A percentile compares a stretch with the other conserved stretches of the same genome.
phyloP scores from a whole-genome alignment of 2,329 filamentous ascomycete genomes.

The Anisogramma anomala region DNA sequence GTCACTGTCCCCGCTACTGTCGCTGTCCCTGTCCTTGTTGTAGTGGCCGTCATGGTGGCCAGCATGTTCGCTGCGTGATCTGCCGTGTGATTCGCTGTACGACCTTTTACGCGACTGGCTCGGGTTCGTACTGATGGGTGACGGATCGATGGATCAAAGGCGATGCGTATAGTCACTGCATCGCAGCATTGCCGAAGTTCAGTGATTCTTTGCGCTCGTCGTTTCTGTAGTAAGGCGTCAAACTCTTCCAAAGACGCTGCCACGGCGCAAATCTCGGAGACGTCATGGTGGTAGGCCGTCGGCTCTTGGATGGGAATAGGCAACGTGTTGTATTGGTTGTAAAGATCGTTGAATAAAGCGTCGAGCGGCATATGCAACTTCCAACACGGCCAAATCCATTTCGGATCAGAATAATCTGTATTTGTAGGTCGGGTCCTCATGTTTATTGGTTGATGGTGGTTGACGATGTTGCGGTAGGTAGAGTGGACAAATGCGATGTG shows the following conservation, averaged over 20 bases:
- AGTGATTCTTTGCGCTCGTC: not conserved
- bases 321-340: conserved; percentile 50
- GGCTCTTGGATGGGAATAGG: conserved; percentile 45
- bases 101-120: too few species aligned
- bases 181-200: not conserved
- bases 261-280: conserved; percentile 41
- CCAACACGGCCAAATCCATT: conserved; percentile 41
- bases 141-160: not conserved
- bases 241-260: not conserved
- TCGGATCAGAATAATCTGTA: not conserved
- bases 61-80: too few species aligned
- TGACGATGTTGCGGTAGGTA: too few species aligned
- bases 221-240: not conserved
- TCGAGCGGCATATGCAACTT: conserved; percentile 51
- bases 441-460: too few species aligned
- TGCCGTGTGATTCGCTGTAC: too few species aligned
- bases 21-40: too few species aligned
- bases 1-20: too few species aligned
- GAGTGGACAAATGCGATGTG: not conserved
- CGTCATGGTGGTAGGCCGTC: conserved; percentile 49
- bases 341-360: conserved; percentile 45
- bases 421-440: too few species aligned
- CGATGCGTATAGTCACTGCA: not conserved
- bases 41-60: too few species aligned
- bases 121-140: too few species aligned